Percentiles rank a stretch among this genome's conserved stretches.
Evolutionary conservation across 495 filamentous ascomycete genomes (phyloP).

Genomic region (Penicillium goetzii): DNA sequence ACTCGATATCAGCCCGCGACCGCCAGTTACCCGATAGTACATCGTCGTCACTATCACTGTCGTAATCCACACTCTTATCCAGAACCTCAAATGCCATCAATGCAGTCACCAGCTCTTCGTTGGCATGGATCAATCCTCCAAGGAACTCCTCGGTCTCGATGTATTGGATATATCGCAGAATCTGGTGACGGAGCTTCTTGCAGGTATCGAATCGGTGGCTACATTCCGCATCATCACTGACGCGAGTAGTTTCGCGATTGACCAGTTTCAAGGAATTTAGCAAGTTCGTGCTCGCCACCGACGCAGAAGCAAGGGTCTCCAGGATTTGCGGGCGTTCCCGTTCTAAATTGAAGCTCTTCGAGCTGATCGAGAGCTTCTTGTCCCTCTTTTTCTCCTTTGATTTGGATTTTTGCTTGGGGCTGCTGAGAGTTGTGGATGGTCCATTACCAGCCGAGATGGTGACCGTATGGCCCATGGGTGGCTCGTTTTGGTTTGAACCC

Average conservation of each 20-base stretch:
- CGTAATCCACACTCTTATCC: constrained; percentile 93
- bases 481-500: constrained; percentile 64
- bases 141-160: constrained; percentile 84
- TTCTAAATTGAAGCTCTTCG: constrained; percentile 75
- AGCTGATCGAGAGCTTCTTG: constrained; percentile 36
- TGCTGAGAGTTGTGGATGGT: constrained; percentile 41
- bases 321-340: constrained; percentile 86
- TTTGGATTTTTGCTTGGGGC: constrained; percentile 43
- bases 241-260: constrained; percentile 85
- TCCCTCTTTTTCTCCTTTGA: constrained; percentile 46
- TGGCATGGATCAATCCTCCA: constrained; percentile 77
- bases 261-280: constrained; percentile 87
- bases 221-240: constrained; percentile 80
- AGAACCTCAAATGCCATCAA: constrained; percentile 93
- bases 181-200: constrained; percentile 79
- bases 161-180: constrained; percentile 85
- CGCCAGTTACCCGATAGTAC: constrained; percentile 44
- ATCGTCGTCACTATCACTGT: constrained; percentile 85
- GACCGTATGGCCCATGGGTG: constrained; percentile 53
- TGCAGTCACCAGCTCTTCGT: constrained; percentile 85
- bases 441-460: constrained; percentile 48
- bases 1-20: constrained; percentile 32
- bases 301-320: constrained; percentile 78
- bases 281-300: constrained; percentile 87
- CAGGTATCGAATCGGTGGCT: constrained; percentile 81